Evolutionary conservation across 2,329 filamentous ascomycete genomes (phyloP).

Genomic region (Sporothrix pseudoabietina): DNA sequence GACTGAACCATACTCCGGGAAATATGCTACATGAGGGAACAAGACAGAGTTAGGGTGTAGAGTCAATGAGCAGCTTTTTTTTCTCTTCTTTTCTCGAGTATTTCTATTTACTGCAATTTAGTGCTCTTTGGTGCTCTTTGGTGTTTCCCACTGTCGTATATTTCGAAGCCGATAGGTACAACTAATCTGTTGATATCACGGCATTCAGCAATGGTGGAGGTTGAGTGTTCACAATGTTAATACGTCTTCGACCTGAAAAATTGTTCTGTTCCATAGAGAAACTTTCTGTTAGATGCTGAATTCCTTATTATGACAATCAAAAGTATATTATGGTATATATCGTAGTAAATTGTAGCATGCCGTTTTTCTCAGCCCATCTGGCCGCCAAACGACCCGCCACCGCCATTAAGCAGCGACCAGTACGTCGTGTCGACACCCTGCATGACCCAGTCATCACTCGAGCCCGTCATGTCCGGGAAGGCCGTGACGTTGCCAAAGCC

Average conservation of each 20-base stretch:
- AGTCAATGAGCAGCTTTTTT: too few species aligned
- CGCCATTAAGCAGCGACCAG: conserved; percentile 36
- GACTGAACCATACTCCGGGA: too few species aligned
- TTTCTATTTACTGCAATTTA: too few species aligned
- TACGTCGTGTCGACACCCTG: conserved; percentile 37
- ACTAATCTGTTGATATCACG: too few species aligned
- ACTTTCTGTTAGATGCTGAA: background rate
- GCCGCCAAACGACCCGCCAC: conserved; percentile 30
- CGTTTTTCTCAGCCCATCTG: conserved; percentile 18
- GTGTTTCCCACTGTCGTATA: too few species aligned
- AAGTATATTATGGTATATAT: background rate
- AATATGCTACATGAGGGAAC: too few species aligned
- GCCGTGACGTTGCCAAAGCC: conserved; percentile 24
- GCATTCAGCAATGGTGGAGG: too few species aligned
- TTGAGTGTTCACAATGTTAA: too few species aligned
- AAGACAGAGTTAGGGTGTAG: too few species aligned
- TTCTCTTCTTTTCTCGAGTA: too few species aligned
- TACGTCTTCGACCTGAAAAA: background rate
- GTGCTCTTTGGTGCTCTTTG: too few species aligned
- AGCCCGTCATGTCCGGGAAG: conserved; percentile 36
- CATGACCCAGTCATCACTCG: conserved; percentile 36
- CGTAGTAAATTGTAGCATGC: background rate
- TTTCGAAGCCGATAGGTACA: too few species aligned
- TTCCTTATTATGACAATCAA: background rate
- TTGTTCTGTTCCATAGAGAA: background rate